A percentile compares a stretch with the other conserved stretches of the same genome.
Conservation (phyloP, 768 basidiomycete species). For the Boletus fagicola region DNA sequence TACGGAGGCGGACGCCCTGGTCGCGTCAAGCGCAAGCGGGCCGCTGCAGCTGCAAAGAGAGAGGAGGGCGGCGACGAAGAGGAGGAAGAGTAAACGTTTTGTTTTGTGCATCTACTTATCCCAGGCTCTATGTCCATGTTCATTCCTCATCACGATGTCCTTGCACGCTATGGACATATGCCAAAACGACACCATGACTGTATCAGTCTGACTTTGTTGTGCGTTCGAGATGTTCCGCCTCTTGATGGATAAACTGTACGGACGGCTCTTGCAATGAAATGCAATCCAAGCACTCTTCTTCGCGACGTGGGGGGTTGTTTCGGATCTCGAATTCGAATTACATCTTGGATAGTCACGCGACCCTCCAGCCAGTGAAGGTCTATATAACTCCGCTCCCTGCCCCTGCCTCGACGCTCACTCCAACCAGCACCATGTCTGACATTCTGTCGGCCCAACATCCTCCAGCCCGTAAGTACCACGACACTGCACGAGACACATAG, state of each 20-base stretch:
- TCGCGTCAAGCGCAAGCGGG: conserved; percentile 99
- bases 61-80: conserved; percentile 88
- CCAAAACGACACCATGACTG: conserved; percentile 29
- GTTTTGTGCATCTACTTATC: conserved; percentile 24
- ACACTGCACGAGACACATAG: not conserved
- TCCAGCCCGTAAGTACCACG: conserved; percentile 45
- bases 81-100: conserved; percentile 71
- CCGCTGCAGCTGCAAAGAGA: conserved; percentile 87
- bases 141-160: conserved; percentile 30
- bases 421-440: conserved; percentile 31
- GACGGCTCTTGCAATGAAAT: not conserved
- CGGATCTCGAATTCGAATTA: not conserved
- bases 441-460: conserved; percentile 37
- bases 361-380: not conserved
- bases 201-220: conserved; percentile 5
- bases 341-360: conserved; percentile 8
- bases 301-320: not conserved
- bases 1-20: conserved; percentile 94
- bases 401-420: not conserved
- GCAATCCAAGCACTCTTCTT: not conserved
- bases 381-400: conserved; percentile 14
- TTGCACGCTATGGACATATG: conserved; percentile 31
- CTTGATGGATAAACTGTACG: not conserved
- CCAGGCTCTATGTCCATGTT: conserved; percentile 28
- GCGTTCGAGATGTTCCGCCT: not conserved